These are phyloP conservation scores for Astrephomene gubernaculifera DNA, from an alignment of 139 green algal genomes.

Conservation along the genomic window DNA sequence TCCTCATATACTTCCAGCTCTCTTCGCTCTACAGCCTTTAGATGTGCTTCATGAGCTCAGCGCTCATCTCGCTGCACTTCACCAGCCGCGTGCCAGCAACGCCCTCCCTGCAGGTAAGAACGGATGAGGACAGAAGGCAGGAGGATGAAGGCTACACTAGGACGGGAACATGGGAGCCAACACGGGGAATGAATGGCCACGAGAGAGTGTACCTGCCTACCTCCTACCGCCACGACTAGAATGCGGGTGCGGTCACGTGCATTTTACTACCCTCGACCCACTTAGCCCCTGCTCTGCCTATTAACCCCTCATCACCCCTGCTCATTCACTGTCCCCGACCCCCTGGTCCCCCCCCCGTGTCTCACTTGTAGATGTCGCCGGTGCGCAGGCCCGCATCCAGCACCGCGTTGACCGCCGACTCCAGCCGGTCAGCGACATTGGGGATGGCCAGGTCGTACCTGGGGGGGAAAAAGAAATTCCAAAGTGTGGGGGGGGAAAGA, in stretches of 20 bases:
- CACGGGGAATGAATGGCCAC: not conserved
- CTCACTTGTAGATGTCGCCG: conserved; percentile 90
- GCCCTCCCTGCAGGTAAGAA: conserved; percentile 49
- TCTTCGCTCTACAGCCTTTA: too few species aligned
- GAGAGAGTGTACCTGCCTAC: too few species aligned
- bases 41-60: conserved; percentile 74
- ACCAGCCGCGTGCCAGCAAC: conserved; percentile 70
- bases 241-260: too few species aligned
- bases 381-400: conserved; percentile 93
- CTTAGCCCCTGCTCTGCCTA: not conserved
- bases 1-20: too few species aligned
- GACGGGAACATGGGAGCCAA: not conserved
- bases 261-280: not conserved
- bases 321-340: not conserved
- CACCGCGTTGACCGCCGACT: conserved; percentile 84
- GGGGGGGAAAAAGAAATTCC: not conserved
- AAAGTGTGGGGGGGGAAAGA: too few species aligned
- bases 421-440: conserved; percentile 82
- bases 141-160: not conserved
- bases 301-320: not conserved
- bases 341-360: not conserved
- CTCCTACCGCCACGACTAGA: too few species aligned
- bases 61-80: conserved; percentile 86
- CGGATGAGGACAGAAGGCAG: not conserved
- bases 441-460: conserved; percentile 93